Percentiles rank a stretch among this genome's conserved stretches.
These are phyloP conservation scores for Russula earlei DNA, from an alignment of 768 basidiomycete species.

Conservation along the genomic window DNA sequence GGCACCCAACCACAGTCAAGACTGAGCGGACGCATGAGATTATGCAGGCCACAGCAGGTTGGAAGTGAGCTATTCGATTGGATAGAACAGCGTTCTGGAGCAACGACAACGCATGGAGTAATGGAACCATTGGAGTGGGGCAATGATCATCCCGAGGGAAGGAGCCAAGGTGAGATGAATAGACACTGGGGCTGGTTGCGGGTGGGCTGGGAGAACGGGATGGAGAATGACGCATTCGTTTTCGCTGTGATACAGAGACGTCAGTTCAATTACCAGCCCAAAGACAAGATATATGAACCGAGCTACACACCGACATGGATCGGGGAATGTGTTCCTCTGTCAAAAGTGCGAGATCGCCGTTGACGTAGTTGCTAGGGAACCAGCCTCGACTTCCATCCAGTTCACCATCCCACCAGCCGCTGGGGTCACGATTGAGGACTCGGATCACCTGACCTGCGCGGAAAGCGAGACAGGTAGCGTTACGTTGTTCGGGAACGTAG, in stretches of 20 bases:
- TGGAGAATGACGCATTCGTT: constrained; percentile 24
- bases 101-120: constrained; percentile 77
- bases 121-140: constrained; percentile 71
- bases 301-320: constrained; percentile 32
- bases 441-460: constrained; percentile 84
- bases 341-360: constrained; percentile 48
- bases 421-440: constrained; percentile 77
- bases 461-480: constrained; percentile 80
- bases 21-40: constrained; percentile 90
- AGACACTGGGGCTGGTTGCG: constrained; percentile 1
- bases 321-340: constrained; percentile 48
- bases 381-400: constrained; percentile 82
- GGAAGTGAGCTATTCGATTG: constrained; percentile 76
- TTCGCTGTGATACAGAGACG: constrained; percentile 5
- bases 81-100: constrained; percentile 76
- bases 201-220: constrained; percentile 5
- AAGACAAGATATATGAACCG: neutral
- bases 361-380: constrained; percentile 98
- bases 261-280: neutral
- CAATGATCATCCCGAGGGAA: constrained; percentile 35
- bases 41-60: constrained; percentile 89
- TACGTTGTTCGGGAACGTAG: constrained; percentile 62
- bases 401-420: constrained; percentile 99
- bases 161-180: constrained; percentile 9
- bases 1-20: constrained; percentile 71